Evolutionary conservation across 2,329 filamentous ascomycete genomes (phyloP).

Genomic region (Penicillium palitans): DNA sequence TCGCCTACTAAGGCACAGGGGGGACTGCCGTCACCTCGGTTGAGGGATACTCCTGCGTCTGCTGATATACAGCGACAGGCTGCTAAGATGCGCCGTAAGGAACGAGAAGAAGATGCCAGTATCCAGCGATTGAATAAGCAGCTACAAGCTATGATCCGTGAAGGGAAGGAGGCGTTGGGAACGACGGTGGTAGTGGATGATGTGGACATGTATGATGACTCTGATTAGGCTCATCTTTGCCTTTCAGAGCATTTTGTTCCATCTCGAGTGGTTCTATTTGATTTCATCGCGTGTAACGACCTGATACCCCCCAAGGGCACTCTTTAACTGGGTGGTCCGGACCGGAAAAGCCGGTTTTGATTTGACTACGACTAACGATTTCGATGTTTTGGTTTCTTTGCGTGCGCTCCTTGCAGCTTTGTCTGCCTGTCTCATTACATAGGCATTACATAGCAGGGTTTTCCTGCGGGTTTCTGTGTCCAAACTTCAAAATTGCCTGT

Average conservation of each 20-base stretch:
- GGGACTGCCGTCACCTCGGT: constrained; percentile 31
- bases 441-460: not conserved
- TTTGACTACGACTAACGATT: constrained; percentile 24
- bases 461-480: not conserved
- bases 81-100: constrained; percentile 68
- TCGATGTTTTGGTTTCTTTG: constrained; percentile 14
- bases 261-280: constrained; percentile 1
- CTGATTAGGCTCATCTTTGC: constrained; percentile 18
- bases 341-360: constrained; percentile 11
- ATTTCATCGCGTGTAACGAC: constrained; percentile 20
- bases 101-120: constrained; percentile 74
- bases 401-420: constrained; percentile 1
- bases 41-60: constrained; percentile 34
- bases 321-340: constrained; percentile 10
- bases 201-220: constrained; percentile 42
- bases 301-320: constrained; percentile 26
- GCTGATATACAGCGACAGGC: constrained; percentile 72
- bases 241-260: not conserved
- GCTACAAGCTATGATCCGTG: constrained; percentile 80
- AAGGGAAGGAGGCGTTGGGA: constrained; percentile 83
- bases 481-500: constrained; percentile 2
- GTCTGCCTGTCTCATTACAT: not conserved
- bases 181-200: constrained; percentile 67
- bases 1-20: constrained; percentile 27
- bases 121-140: constrained; percentile 77